Conservation (phyloP, 2,329 filamentous ascomycete genomes). For the Cercospora sp. region DNA sequence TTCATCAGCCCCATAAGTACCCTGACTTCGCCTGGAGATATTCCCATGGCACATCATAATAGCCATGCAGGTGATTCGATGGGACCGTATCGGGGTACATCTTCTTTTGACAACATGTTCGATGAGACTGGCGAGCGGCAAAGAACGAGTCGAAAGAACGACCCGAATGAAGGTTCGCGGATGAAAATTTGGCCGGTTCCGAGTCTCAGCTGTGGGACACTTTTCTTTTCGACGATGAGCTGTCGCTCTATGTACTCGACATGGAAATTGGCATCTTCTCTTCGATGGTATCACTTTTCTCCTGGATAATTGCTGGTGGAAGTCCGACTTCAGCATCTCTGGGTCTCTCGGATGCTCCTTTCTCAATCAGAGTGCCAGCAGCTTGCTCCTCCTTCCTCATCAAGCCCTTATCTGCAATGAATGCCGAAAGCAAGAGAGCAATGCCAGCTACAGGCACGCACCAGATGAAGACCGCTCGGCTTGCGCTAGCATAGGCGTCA, state of each 20-base stretch:
- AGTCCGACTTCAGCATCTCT: neutral
- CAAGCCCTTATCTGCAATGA: conserved; percentile 47
- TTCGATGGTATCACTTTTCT: neutral
- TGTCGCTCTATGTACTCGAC: neutral
- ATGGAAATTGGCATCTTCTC: neutral
- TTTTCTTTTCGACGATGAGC: too few species aligned
- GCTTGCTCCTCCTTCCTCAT: conserved; percentile 30
- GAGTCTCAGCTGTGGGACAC: too few species aligned
- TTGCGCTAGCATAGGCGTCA: conserved; percentile 40
- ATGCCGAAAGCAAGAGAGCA: conserved; percentile 52
- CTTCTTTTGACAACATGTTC: too few species aligned
- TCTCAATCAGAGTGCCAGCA: neutral
- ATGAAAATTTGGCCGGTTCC: too few species aligned
- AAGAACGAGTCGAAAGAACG: too few species aligned
- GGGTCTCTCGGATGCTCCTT: neutral
- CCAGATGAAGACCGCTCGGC: conserved; percentile 57
- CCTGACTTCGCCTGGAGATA: neutral
- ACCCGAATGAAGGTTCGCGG: too few species aligned
- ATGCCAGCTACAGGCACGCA: conserved; percentile 56
- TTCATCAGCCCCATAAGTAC: neutral
- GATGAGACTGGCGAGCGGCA: too few species aligned
- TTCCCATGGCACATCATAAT: neutral
- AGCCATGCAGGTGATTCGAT: neutral
- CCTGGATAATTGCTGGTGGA: neutral
- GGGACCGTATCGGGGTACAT: too few species aligned